Base-by-base conservation (phyloP, 352 stramenopile genomes). In the Aphanomyces invadans region DNA sequence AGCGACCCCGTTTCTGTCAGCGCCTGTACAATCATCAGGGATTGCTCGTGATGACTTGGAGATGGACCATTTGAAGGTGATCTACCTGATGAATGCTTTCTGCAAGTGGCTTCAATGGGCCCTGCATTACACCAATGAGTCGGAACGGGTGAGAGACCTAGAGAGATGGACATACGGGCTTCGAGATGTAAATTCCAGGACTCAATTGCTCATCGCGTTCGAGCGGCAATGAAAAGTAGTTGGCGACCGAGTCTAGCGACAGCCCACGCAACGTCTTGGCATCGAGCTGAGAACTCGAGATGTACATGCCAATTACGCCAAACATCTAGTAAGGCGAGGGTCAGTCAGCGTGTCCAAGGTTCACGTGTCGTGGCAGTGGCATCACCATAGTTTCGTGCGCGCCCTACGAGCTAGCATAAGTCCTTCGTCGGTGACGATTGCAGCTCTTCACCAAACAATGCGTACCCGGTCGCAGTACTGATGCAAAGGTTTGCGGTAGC, bases 281-380 rank as follows among this genome's bases (percentile, higher is more conserved):
- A 57, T 82, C 68, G n/a, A 92, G 69, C 38, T 77, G 78, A n/a
- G 81, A 80, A 42, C 77, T 76, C 2, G 80, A 88, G 38, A 92
- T 92, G 80, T 89, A 92, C 76, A 92, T 89, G 61, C 83, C 83
- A 45, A 92, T 76, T n/a, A 89, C 65, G n/a, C 83, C 83, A 63
- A 88, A 92, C 61, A 88, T 69, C 83, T 92, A 64, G 11, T 9
- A 7, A 55, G 32, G 19, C 15, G 28, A 70, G n/a, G 10, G 29
- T 19, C 7, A 25, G n/a, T 69, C 53, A 25, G 19, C 19, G 2
- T 15, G 0, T n/a, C 10, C 2, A 28, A 21, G 21, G 17, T 62
- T 72, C 52, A n/a, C n/a, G n/a, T n/a, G n/a, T n/a, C n/a, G n/a
- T n/a, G n/a, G n/a, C n/a, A n/a, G n/a, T n/a, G n/a, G n/a, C n/a